Conservation (phyloP, 768 basidiomycete species). For the Cystobasidium onofrii region DNA sequence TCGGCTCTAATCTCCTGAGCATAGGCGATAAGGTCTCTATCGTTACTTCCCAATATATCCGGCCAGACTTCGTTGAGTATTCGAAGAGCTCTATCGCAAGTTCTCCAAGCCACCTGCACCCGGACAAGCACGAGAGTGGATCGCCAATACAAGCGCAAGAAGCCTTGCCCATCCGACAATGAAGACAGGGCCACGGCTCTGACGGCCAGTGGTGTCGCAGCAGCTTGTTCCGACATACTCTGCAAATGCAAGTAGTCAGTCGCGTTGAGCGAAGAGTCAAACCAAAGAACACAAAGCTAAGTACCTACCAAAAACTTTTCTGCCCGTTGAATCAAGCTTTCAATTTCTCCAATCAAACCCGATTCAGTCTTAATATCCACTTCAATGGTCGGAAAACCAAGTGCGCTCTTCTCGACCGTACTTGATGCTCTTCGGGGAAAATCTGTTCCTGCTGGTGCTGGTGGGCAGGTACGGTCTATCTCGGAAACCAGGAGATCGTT, state of each 20-base stretch:
- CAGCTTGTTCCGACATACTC: neutral
- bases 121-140: neutral
- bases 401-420: neutral
- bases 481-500: neutral
- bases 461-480: neutral
- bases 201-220: conserved; percentile 7
- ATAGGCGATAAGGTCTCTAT: neutral
- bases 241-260: neutral
- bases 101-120: conserved; percentile 2
- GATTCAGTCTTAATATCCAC: neutral
- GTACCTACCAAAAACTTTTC: conserved; percentile 2
- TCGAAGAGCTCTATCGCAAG: conserved; percentile 16
- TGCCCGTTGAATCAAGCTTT: neutral
- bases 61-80: conserved; percentile 10
- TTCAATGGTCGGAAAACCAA: neutral
- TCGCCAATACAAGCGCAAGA: neutral
- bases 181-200: neutral
- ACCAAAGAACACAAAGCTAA: too few species aligned
- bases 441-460: neutral
- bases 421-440: neutral
- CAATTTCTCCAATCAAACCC: conserved; percentile 14
- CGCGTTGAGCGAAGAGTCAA: too few species aligned
- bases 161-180: conserved; percentile 12
- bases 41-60: neutral
- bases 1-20: neutral